Evolutionary conservation across 495 filamentous ascomycete genomes (phyloP).

Genomic region (Hypoxylon perforatum): DNA sequence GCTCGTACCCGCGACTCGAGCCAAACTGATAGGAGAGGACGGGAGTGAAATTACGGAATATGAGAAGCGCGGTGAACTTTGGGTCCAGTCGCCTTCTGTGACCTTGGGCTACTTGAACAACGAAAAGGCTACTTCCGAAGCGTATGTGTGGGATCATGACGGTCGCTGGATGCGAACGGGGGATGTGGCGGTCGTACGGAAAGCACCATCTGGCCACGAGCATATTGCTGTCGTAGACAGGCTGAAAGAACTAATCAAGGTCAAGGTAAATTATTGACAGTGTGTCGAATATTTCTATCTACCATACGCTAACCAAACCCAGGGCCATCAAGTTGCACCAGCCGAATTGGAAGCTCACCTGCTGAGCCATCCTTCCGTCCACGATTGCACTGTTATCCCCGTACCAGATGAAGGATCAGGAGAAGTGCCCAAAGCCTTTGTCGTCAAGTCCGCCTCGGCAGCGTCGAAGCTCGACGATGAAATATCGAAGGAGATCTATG

Average conservation of each 20-base stretch:
- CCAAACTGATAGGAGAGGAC: constrained; percentile 76
- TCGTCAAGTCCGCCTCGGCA: constrained; percentile 76
- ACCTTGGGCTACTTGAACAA: constrained; percentile 88
- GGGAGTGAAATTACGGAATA: constrained; percentile 80
- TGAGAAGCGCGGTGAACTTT: constrained; percentile 82
- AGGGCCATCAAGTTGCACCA: constrained; percentile 92
- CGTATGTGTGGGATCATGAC: constrained; percentile 77
- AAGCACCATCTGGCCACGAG: constrained; percentile 72
- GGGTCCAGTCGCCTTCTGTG: constrained; percentile 79
- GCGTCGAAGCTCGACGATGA: constrained; percentile 63
- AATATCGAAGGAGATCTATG: constrained; percentile 71
- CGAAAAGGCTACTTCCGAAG: constrained; percentile 81
- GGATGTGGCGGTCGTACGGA: constrained; percentile 80
- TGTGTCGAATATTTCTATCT: background rate
- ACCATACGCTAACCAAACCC: background rate
- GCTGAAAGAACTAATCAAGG: constrained; percentile 94
- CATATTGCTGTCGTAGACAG: constrained; percentile 88
- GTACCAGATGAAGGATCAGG: constrained; percentile 79
- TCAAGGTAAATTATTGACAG: constrained; percentile 70
- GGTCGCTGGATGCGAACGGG: constrained; percentile 85
- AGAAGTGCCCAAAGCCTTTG: constrained; percentile 88
- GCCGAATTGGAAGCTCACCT: constrained; percentile 92
- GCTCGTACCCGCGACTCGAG: constrained; percentile 73
- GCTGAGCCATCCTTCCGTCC: constrained; percentile 81
- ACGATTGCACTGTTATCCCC: constrained; percentile 86